These are phyloP conservation scores for Apiotrichum gracile DNA, from an alignment of 1,284 basidiomycete species.

Conservation along the genomic window DNA sequence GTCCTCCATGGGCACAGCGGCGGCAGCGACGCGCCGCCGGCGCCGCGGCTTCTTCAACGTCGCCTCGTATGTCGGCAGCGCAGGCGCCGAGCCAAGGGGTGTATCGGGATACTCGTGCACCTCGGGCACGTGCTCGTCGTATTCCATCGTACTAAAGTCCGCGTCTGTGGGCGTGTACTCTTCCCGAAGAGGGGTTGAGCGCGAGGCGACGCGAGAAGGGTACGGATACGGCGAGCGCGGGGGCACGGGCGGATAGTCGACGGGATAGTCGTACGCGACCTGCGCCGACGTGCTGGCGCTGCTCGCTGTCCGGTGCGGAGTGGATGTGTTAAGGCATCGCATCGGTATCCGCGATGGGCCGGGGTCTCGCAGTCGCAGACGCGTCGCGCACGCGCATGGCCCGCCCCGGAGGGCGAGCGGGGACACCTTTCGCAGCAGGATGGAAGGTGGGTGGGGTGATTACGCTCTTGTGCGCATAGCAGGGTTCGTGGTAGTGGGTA, in stretches of 20 bases:
- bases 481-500: not conserved
- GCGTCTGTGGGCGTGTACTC: too few species aligned
- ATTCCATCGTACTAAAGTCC: not conserved
- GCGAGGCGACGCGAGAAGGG: not conserved
- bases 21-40: not conserved
- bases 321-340: not conserved
- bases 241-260: not conserved
- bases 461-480: not conserved
- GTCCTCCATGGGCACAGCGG: not conserved
- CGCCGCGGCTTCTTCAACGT: constrained; percentile 7
- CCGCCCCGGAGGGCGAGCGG: not conserved
- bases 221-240: not conserved
- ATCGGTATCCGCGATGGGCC: not conserved
- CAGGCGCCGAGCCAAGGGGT: not conserved
- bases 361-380: not conserved
- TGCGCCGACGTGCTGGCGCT: not conserved
- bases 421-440: not conserved
- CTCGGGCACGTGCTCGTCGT: too few species aligned
- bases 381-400: not conserved
- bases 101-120: too few species aligned
- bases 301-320: not conserved
- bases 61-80: constrained; percentile 6
- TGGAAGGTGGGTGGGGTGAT: not conserved
- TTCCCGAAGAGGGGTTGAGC: not conserved
- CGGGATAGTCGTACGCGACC: not conserved